phyloP scores from a whole-genome alignment of 2,329 filamentous ascomycete species.

The Blastomyces parvus region DNA sequence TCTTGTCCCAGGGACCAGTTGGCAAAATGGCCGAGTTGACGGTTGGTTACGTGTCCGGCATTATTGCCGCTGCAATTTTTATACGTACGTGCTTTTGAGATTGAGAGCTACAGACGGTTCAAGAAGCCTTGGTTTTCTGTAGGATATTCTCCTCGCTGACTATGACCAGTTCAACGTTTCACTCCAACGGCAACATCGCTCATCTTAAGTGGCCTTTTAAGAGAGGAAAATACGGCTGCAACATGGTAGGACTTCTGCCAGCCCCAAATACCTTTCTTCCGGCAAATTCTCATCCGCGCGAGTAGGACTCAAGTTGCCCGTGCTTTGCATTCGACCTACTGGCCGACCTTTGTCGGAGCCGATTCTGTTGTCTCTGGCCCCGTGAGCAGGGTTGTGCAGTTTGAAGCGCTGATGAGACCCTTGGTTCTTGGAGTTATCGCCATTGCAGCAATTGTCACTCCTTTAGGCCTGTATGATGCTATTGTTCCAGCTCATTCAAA shows the following conservation, averaged over 20 bases:
- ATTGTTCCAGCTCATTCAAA: slow-evolving; percentile 20
- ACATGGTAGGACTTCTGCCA: slow-evolving; percentile 15
- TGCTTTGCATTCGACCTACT: slow-evolving; percentile 33
- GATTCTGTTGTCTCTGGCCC: slow-evolving; percentile 29
- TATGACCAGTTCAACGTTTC: slow-evolving; percentile 28
- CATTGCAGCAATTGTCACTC: slow-evolving; percentile 40
- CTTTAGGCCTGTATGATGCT: slow-evolving; percentile 39
- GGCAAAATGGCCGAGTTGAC: slow-evolving; percentile 19
- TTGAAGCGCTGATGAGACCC: slow-evolving; percentile 22
- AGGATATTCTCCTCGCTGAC: neutral
- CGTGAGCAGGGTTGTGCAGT: slow-evolving; percentile 23
- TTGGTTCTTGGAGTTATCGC: slow-evolving; percentile 30
- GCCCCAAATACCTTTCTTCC: neutral
- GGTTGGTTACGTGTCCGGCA: slow-evolving; percentile 33
- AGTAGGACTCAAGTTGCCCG: slow-evolving; percentile 30
- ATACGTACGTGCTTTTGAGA: slow-evolving; percentile 19
- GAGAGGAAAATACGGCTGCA: slow-evolving; percentile 28
- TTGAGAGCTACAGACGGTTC: too few species aligned
- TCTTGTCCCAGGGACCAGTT: neutral
- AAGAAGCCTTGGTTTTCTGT: neutral
- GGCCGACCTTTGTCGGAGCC: slow-evolving; percentile 35
- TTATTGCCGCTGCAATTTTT: slow-evolving; percentile 33
- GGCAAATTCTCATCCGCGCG: neutral
- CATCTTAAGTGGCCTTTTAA: slow-evolving; percentile 29
- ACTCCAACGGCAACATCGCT: slow-evolving; percentile 30